These are phyloP conservation scores for Thermomyces lanuginosus DNA, from an alignment of 2,329 filamentous ascomycete genomes.

Conservation along the genomic window DNA sequence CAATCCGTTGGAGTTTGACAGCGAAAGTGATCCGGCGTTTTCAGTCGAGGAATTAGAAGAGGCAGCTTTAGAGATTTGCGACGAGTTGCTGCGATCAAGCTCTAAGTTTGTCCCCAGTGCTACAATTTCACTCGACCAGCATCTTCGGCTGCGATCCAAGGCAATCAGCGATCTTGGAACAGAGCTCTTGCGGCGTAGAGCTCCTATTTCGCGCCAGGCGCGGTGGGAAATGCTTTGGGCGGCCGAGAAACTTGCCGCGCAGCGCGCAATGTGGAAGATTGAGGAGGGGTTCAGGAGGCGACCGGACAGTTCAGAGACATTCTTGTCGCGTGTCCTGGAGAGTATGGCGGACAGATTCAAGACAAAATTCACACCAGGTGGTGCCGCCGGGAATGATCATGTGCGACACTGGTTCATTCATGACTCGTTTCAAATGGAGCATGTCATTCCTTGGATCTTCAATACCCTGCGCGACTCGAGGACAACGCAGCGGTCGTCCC, in stretches of 20 bases:
- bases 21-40: slow-evolving; percentile 50
- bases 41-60: slow-evolving; percentile 52
- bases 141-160: slow-evolving; percentile 54
- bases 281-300: slow-evolving; percentile 54
- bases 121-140: slow-evolving; percentile 62
- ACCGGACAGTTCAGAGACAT: slow-evolving; percentile 46
- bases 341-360: slow-evolving; percentile 64
- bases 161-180: slow-evolving; percentile 60
- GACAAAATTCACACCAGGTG: slow-evolving; percentile 49
- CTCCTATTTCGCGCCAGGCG: slow-evolving; percentile 48
- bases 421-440: slow-evolving; percentile 54
- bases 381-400: slow-evolving; percentile 52
- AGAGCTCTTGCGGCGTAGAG: slow-evolving; percentile 48
- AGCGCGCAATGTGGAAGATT: slow-evolving; percentile 60
- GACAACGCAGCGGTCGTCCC: slow-evolving; percentile 38
- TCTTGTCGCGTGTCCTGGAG: slow-evolving; percentile 58
- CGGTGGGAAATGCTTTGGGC: slow-evolving; percentile 75
- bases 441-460: slow-evolving; percentile 64
- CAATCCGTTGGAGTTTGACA: slow-evolving; percentile 75
- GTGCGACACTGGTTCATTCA: slow-evolving; percentile 78
- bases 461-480: slow-evolving; percentile 59
- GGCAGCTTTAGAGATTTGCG: slow-evolving; percentile 63
- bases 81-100: slow-evolving; percentile 63
- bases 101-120: slow-evolving; percentile 57
- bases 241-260: slow-evolving; percentile 77